Conservation (phyloP, 345 rosid genomes). For the Nasturtium officinale region DNA sequence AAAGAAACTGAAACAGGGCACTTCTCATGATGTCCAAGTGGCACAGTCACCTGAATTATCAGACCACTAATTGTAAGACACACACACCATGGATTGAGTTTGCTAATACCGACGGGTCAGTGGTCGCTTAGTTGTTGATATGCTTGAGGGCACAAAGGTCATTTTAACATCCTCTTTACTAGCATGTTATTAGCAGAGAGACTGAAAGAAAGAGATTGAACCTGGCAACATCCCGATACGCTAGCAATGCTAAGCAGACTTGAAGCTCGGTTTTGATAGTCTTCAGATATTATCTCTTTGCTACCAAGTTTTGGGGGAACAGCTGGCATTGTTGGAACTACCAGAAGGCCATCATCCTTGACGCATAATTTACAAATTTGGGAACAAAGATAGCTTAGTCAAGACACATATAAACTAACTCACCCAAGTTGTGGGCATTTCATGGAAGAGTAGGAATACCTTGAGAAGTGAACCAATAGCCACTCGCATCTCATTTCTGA, state of each 20-base stretch:
- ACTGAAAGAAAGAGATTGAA: constrained; percentile 38
- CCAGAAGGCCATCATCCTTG: constrained; percentile 92
- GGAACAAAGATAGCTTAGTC: constrained; percentile 11
- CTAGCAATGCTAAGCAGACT: constrained; percentile 88
- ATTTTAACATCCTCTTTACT: constrained; percentile 23
- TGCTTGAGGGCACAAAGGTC: not conserved
- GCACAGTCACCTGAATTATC: constrained; percentile 67
- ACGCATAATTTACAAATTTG: constrained; percentile 14
- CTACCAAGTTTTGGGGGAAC: constrained; percentile 86
- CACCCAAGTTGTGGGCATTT: not conserved
- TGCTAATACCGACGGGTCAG: constrained; percentile 12
- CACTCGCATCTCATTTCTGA: constrained; percentile 73
- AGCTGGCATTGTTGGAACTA: constrained; percentile 74
- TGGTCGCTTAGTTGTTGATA: not conserved
- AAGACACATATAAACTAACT: constrained; percentile 19
- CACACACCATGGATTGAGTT: not conserved
- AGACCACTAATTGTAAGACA: constrained; percentile 17
- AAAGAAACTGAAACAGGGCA: constrained; percentile 83
- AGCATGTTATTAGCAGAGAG: not conserved
- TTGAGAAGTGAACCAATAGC: constrained; percentile 78
- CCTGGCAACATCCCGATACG: constrained; percentile 98
- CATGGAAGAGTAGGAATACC: constrained; percentile 50
- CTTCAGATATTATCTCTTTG: constrained; percentile 72
- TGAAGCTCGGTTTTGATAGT: constrained; percentile 59
- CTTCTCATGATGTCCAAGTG: constrained; percentile 68